Evolutionary conservation across 2,329 filamentous ascomycete species (phyloP).

Genomic region (Bipolaris gigantea): DNA sequence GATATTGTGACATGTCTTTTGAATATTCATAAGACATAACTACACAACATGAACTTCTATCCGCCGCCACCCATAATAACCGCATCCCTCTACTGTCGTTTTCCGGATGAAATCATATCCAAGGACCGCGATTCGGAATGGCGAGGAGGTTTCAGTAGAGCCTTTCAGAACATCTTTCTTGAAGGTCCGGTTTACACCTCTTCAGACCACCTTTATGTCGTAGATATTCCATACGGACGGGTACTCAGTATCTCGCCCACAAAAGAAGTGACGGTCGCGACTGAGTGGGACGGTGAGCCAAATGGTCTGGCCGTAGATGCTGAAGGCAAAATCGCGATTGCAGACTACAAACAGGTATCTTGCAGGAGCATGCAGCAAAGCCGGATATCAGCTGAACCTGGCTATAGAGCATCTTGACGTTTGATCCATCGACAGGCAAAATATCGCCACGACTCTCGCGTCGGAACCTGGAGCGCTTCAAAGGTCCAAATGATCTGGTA

Average conservation of each 20-base stretch:
- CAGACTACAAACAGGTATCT: constrained; percentile 49
- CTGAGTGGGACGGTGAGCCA: constrained; percentile 48
- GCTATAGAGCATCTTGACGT: constrained; percentile 45
- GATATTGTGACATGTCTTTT: neutral
- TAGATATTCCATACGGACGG: constrained; percentile 48
- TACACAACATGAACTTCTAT: constrained; percentile 43
- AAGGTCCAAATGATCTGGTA: constrained; percentile 50
- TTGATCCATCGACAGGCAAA: constrained; percentile 35
- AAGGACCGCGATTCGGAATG: constrained; percentile 40
- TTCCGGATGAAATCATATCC: constrained; percentile 41
- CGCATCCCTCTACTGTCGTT: constrained; percentile 43
- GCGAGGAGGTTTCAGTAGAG: constrained; percentile 43
- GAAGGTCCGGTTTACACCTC: constrained; percentile 44
- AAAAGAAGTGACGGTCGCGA: constrained; percentile 37
- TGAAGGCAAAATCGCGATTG: constrained; percentile 44
- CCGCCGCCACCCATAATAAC: constrained; percentile 37
- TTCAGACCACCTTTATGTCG: constrained; percentile 43
- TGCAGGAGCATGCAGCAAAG: neutral
- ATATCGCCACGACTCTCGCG: constrained; percentile 40
- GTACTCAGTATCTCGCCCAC: constrained; percentile 41
- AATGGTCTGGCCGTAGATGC: constrained; percentile 44
- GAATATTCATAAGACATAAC: neutral
- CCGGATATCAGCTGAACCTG: neutral
- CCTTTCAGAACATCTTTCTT: constrained; percentile 47
- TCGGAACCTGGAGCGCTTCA: constrained; percentile 50